Evolutionary conservation across 2,329 filamentous ascomycete genomes (phyloP).

Genomic region (Zymoseptoria ardabiliae): DNA sequence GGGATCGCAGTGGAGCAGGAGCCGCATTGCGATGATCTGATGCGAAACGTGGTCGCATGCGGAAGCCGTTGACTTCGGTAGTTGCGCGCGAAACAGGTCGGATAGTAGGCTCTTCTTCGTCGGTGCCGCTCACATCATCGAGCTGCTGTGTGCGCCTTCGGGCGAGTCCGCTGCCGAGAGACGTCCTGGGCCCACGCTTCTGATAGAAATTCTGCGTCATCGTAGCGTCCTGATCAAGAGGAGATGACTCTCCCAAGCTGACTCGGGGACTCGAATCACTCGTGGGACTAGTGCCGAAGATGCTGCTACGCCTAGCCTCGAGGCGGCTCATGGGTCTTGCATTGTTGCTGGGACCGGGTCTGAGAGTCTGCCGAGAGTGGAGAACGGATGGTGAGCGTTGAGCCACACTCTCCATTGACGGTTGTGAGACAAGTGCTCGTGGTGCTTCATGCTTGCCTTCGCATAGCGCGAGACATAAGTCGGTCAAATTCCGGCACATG

Average conservation of each 20-base stretch:
- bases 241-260: constrained; percentile 19
- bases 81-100: constrained; percentile 43
- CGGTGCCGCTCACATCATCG: constrained; percentile 25
- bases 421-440: constrained; percentile 16
- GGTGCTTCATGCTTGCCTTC: constrained; percentile 31
- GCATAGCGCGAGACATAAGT: constrained; percentile 74
- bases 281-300: constrained; percentile 21
- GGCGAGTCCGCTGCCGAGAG: constrained; percentile 34
- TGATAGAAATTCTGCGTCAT: constrained; percentile 21
- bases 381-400: constrained; percentile 7
- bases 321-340: constrained; percentile 35
- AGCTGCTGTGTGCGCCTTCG: constrained; percentile 26
- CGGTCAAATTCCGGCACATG: constrained; percentile 85
- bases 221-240: constrained; percentile 20
- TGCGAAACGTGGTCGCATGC: constrained; percentile 14
- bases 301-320: constrained; percentile 38
- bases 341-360: constrained; percentile 7
- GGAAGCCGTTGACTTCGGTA: constrained; percentile 37
- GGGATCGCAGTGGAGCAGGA: constrained; percentile 7
- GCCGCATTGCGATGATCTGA: constrained; percentile 4
- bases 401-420: constrained; percentile 7
- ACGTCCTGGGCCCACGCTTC: constrained; percentile 24
- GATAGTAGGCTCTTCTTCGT: constrained; percentile 33
- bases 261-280: constrained; percentile 28
- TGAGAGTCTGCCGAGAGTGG: constrained; percentile 5